Conservation (phyloP, 73 alveolate genomes). For the Breviolum minutum region DNA sequence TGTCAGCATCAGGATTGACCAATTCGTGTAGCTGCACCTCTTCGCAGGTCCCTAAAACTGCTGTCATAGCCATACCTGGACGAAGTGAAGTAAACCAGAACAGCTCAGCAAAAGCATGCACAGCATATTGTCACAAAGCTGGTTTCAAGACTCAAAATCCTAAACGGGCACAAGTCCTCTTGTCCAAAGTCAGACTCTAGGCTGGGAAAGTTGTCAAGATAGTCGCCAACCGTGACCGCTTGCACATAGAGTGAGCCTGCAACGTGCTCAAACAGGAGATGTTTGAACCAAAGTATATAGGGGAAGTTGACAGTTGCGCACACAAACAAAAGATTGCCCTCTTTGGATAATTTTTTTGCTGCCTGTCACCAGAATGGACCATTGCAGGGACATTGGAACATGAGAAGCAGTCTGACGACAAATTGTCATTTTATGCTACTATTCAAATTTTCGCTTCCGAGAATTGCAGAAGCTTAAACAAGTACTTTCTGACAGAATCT, state of each 20-base stretch:
- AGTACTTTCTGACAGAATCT: no score
- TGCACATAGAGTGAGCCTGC: slow-evolving; percentile 12
- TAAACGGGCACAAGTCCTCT: slow-evolving; percentile 50
- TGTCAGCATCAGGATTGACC: neutral
- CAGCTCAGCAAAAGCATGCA: neutral
- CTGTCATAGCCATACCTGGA: slow-evolving; percentile 43
- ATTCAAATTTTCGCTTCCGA: no score
- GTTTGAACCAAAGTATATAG: no score
- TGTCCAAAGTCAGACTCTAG: slow-evolving; percentile 72
- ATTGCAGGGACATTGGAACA: neutral
- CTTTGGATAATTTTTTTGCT: neutral
- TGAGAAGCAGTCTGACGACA: slow-evolving; percentile 28
- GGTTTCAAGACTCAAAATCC: no score
- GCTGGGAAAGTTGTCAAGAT: slow-evolving; percentile 69
- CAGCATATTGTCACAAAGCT: neutral
- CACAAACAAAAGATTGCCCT: neutral
- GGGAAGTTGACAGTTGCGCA: neutral
- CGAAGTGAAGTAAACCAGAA: neutral
- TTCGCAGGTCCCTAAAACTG: slow-evolving; percentile 25
- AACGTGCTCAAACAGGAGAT: neutral
- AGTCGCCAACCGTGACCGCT: slow-evolving; percentile 73
- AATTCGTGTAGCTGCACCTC: neutral
- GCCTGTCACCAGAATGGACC: slow-evolving; percentile 13
- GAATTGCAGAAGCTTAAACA: no score
- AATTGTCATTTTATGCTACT: neutral